These are phyloP conservation scores for Onygenales sp. DNA, from an alignment of 2,329 filamentous ascomycete species.

Conservation along the genomic window DNA sequence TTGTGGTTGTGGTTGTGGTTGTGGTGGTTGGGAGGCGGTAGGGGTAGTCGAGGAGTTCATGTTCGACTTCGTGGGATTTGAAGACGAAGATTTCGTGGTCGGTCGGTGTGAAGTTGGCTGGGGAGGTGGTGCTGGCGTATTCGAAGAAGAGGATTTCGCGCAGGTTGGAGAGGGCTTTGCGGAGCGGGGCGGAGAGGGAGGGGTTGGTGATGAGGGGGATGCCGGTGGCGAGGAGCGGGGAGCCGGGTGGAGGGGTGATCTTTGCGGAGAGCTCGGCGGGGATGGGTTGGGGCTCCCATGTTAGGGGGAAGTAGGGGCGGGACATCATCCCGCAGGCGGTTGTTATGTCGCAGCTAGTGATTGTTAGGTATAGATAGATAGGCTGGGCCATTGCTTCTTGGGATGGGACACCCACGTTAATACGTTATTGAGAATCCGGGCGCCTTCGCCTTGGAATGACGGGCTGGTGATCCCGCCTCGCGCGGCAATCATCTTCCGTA, in stretches of 20 bases:
- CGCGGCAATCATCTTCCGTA: constrained; percentile 29
- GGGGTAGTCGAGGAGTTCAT: constrained; percentile 29
- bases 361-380: neutral
- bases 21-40: constrained; percentile 11
- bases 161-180: constrained; percentile 17
- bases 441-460: constrained; percentile 14
- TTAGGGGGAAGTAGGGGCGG: constrained; percentile 25
- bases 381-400: neutral
- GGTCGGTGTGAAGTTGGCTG: constrained; percentile 12
- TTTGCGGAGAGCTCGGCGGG: constrained; percentile 18
- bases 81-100: constrained; percentile 25
- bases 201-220: constrained; percentile 19
- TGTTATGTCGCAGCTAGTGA: constrained; percentile 24
- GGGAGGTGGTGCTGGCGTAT: constrained; percentile 16
- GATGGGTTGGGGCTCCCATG: constrained; percentile 23
- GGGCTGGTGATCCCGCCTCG: constrained; percentile 23
- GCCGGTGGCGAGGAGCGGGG: constrained; percentile 18
- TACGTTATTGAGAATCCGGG: constrained; percentile 19
- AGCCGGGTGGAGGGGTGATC: constrained; percentile 19
- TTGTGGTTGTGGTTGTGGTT: neutral
- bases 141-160: constrained; percentile 26
- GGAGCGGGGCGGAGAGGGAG: constrained; percentile 20
- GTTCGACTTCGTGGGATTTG: constrained; percentile 26
- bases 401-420: constrained; percentile 17
- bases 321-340: constrained; percentile 24